Evolutionary conservation across 805 yeast species (phyloP).

Genomic region (Wickerhamomyces hampshirensis): DNA sequence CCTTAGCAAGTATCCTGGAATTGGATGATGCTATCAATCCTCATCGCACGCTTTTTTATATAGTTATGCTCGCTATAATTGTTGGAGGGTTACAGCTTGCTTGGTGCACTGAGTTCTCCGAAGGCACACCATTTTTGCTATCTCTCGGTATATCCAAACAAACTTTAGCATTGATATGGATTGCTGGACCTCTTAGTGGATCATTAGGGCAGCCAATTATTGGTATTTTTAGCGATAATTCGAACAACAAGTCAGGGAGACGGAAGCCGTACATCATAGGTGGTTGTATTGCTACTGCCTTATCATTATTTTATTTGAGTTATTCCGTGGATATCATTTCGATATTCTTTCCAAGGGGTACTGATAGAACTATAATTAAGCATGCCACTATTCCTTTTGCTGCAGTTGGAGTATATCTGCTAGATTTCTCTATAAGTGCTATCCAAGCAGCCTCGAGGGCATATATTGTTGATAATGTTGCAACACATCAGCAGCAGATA

Average conservation of each 20-base stretch:
- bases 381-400: conserved; percentile 43
- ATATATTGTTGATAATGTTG: conserved; percentile 55
- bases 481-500: conserved; percentile 48
- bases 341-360: conserved; percentile 24
- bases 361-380: conserved; percentile 24
- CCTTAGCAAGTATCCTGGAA: no score
- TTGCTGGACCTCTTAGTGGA: conserved; percentile 64
- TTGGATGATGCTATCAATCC: conserved; percentile 34
- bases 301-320: conserved; percentile 40
- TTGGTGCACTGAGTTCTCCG: conserved; percentile 63
- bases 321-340: conserved; percentile 40
- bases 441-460: conserved; percentile 62
- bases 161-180: conserved; percentile 54
- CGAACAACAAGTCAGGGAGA: conserved; percentile 41
- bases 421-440: conserved; percentile 53
- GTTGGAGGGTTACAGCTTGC: conserved; percentile 59
- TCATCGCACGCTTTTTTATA: conserved; percentile 37
- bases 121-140: conserved; percentile 57
- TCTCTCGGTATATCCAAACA: conserved; percentile 59
- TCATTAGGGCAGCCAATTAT: conserved; percentile 60
- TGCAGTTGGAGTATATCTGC: conserved; percentile 43
- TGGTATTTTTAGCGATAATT: conserved; percentile 53
- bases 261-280: conserved; percentile 53
- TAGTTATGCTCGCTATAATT: conserved; percentile 40
- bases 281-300: conserved; percentile 45